Evolutionary conservation across 805 yeast species (phyloP), one percentile per base, ranked within the genome.

Genomic region (Monosporozyma siamensis): DNA sequence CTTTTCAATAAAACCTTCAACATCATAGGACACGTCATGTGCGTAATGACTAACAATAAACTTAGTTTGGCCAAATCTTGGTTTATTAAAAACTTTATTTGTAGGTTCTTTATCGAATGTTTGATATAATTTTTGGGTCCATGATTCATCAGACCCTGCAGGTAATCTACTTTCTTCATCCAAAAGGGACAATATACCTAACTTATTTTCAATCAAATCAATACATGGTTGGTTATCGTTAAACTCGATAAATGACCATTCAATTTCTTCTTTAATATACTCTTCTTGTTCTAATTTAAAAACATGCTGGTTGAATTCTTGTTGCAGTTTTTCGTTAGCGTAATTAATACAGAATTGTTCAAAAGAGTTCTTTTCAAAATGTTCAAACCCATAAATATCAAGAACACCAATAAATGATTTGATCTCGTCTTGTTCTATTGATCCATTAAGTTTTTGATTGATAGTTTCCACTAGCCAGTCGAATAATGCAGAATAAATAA

Each of bases 261-360:
- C 94, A 49, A 90, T 90, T 55, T 89, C 84, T 67, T 90, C 98
- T 46, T 75, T 77, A 41, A 87, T 75, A 59, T 90, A 90, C 59
- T 92, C 97, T 57, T 90, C 96, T 69, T 92, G 97, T 60, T 90
- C 98, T 48, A 92, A 74, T 61, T 92, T 92, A 76, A 90, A 90
- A 42, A 92, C 97, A 58, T 92, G 97, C 66, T 88, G 97, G 57
- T 89, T 92, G 66, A 90, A 90, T 62, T 90, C 97, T 64, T 90
- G 98, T 65, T 90, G 98, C 53, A 90, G 73, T 66, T 90, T 90
- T 68, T 90, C 98, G 65, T 90, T 90, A 34, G 97, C 97, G 63
- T 90, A 90, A 61, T 90, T 90, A 66, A 90, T 90, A 67, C 98
- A 90, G 65, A 90, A 90, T 65, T 90, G 98, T 66, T 90, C 98